Conservation (phyloP, 2,329 filamentous ascomycete species). For the Colletotrichum sp. region DNA sequence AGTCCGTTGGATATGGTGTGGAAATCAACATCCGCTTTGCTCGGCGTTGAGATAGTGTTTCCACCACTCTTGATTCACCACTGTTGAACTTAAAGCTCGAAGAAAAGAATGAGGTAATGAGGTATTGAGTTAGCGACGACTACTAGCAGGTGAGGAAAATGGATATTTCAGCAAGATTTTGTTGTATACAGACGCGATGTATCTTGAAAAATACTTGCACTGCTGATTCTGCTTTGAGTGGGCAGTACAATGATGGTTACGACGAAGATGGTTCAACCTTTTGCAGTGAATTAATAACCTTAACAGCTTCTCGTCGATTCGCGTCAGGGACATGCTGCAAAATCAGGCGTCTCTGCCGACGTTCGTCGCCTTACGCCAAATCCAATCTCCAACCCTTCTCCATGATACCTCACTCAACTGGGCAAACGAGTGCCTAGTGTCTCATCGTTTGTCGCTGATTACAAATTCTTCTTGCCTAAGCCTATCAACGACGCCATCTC, state of each 20-base stretch:
- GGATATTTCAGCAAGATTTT: background rate
- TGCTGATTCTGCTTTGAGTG: background rate
- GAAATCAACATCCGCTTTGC: background rate
- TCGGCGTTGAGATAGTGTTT: background rate
- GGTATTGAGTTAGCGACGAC: background rate
- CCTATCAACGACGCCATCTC: constrained; percentile 42
- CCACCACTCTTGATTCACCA: background rate
- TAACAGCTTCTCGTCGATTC: background rate
- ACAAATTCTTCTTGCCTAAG: background rate
- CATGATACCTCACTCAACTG: background rate
- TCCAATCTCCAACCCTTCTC: background rate
- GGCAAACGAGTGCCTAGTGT: background rate
- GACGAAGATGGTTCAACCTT: background rate
- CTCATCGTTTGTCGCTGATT: background rate
- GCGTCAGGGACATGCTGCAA: no score
- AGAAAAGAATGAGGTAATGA: background rate
- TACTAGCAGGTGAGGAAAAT: background rate
- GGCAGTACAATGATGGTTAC: background rate
- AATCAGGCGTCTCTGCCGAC: no score
- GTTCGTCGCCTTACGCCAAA: background rate
- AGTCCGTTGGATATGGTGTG: background rate
- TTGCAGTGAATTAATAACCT: background rate
- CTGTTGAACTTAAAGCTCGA: background rate
- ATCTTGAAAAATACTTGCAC: background rate
- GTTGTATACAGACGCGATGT: background rate